Evolutionary conservation across 768 basidiomycete species (phyloP).

Genomic region (Leccinum rimulosum): DNA sequence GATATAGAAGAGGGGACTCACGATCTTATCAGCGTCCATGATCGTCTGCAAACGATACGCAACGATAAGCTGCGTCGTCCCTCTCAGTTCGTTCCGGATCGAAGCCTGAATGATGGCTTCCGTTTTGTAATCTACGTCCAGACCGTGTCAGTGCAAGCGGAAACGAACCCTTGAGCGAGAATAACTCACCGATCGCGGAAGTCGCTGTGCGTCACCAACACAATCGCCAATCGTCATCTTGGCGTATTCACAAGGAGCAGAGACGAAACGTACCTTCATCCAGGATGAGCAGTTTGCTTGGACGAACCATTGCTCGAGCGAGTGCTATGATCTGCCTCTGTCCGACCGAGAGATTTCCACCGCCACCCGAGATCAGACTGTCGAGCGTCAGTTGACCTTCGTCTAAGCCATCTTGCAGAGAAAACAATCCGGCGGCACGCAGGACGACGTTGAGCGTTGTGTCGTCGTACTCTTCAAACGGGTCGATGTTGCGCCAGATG

Average conservation of each 20-base stretch:
- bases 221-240: neutral
- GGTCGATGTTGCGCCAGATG: conserved; percentile 59
- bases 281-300: conserved; percentile 54
- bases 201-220: conserved; percentile 32
- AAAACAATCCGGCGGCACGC: conserved; percentile 45
- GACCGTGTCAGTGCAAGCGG: neutral
- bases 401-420: conserved; percentile 37
- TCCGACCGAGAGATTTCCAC: conserved; percentile 52
- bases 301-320: conserved; percentile 54
- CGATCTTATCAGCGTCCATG: conserved; percentile 61
- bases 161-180: neutral
- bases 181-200: conserved; percentile 39
- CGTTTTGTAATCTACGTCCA: conserved; percentile 48
- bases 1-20: conserved; percentile 19
- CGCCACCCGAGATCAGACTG: conserved; percentile 42
- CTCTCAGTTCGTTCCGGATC: conserved; percentile 44
- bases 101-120: conserved; percentile 53
- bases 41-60: conserved; percentile 59
- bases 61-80: conserved; percentile 53
- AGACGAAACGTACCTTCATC: conserved; percentile 44
- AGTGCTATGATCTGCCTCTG: conserved; percentile 60
- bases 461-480: conserved; percentile 55
- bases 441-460: conserved; percentile 47
- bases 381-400: conserved; percentile 43
- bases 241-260: neutral